A percentile compares a stretch with the other conserved stretches of the same genome.
Conservation (phyloP, 306 rosid genomes). For the Crotalaria pallida region DNA sequence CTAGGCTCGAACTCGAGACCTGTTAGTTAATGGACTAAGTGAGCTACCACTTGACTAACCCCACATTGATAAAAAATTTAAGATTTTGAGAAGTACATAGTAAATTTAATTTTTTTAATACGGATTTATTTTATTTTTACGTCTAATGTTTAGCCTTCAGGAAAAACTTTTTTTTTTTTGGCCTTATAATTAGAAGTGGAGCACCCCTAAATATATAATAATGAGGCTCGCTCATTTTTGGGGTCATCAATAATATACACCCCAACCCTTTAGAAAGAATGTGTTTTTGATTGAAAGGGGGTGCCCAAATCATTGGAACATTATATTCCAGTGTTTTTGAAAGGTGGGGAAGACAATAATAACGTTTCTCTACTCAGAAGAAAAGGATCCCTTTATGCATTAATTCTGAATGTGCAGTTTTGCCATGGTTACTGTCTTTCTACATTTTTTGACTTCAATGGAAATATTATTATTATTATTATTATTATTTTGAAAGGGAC, state of each 20-base stretch:
- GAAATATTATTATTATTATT: too few species aligned
- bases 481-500: too few species aligned
- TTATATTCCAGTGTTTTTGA: slow-evolving; percentile 36
- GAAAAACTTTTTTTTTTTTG: slow-evolving; percentile 27
- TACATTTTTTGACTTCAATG: slow-evolving; percentile 34
- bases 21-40: too few species aligned
- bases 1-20: too few species aligned
- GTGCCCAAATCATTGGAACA: slow-evolving; percentile 69
- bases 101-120: too few species aligned
- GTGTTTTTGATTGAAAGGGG: slow-evolving; percentile 37
- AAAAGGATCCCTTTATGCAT: slow-evolving; percentile 61
- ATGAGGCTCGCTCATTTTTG: slow-evolving; percentile 35
- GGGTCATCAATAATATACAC: slow-evolving; percentile 42
- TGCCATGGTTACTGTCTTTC: slow-evolving; percentile 25
- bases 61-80: too few species aligned
- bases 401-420: slow-evolving; percentile 33
- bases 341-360: slow-evolving; percentile 30
- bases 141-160: slow-evolving; percentile 33
- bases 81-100: too few species aligned
- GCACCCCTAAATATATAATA: slow-evolving; percentile 37
- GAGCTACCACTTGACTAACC: too few species aligned
- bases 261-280: slow-evolving; percentile 31
- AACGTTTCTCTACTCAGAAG: slow-evolving; percentile 60
- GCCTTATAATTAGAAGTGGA: slow-evolving; percentile 25
- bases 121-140: too few species aligned